phyloP scores from a whole-genome alignment of 352 stramenopile species.

The Pythium graminicola region DNA sequence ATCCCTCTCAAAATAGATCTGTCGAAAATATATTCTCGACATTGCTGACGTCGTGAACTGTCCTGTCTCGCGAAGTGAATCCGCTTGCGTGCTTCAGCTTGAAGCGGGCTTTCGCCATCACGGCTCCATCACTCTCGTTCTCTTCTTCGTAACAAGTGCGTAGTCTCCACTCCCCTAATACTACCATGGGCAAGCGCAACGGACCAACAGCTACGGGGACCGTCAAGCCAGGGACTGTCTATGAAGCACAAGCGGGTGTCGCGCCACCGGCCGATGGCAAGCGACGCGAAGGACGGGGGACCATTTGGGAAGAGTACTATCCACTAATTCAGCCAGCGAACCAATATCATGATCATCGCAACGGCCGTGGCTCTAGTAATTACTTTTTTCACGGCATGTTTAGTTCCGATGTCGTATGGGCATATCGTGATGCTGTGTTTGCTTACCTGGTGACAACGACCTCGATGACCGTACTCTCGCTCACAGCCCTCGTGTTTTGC shows the following conservation, averaged over 20 bases:
- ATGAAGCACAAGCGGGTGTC: slow-evolving; percentile 22
- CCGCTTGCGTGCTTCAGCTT: slow-evolving; percentile 17
- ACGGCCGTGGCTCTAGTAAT: slow-evolving; percentile 63
- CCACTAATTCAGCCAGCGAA: slow-evolving; percentile 77
- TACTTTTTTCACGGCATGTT: slow-evolving; percentile 88
- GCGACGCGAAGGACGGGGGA: slow-evolving; percentile 16
- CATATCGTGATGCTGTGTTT: slow-evolving; percentile 75
- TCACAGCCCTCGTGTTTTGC: slow-evolving; percentile 80
- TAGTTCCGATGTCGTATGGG: slow-evolving; percentile 78
- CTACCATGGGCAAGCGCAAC: slow-evolving; percentile 21
- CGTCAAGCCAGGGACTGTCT: slow-evolving; percentile 26
- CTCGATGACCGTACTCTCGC: slow-evolving; percentile 70
- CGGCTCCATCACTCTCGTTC: slow-evolving; percentile 6
- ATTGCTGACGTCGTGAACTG: slow-evolving; percentile 8
- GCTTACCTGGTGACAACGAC: slow-evolving; percentile 73
- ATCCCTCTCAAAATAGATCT: neutral
- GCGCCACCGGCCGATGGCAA: slow-evolving; percentile 18
- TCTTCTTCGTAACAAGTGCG: no score
- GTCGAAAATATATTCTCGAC: slow-evolving; percentile 5
- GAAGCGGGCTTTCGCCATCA: slow-evolving; percentile 17
- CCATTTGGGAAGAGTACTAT: slow-evolving; percentile 87
- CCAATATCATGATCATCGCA: slow-evolving; percentile 73
- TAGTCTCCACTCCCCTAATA: neutral
- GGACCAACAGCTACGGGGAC: slow-evolving; percentile 10
- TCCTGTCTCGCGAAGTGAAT: no score